Conservation (phyloP, 257 asterid species). For the Nicotiana sylvestris region DNA sequence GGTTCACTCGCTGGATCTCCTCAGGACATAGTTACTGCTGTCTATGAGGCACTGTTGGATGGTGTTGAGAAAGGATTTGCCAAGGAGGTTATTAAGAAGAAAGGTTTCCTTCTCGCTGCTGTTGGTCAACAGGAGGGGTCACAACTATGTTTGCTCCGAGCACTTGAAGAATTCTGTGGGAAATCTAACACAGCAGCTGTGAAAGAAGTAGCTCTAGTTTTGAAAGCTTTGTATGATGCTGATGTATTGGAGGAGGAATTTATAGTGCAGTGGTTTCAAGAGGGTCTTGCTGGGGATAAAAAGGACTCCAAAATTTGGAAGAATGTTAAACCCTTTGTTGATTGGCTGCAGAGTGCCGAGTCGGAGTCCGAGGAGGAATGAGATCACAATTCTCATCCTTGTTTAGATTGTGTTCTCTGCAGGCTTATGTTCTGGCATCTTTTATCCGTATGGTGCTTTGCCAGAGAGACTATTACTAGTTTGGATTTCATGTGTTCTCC, state of each 20-base stretch:
- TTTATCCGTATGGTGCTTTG: not conserved
- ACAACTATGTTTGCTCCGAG: constrained; percentile 11
- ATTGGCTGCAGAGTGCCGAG: constrained; percentile 34
- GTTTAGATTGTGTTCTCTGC: not conserved
- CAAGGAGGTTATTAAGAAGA: constrained; percentile 26
- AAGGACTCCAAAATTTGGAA: constrained; percentile 22
- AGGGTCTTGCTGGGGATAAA: constrained; percentile 13
- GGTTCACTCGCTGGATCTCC: constrained; percentile 10
- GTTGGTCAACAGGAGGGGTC: constrained; percentile 17
- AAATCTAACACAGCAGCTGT: constrained; percentile 18
- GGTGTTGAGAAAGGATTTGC: constrained; percentile 24
- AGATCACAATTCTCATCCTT: not conserved
- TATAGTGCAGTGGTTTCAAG: constrained; percentile 22
- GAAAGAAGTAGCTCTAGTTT: constrained; percentile 21
- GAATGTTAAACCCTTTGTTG: constrained; percentile 23
- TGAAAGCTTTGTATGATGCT: constrained; percentile 23
- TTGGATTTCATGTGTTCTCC: not conserved
- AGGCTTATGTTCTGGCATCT: not conserved
- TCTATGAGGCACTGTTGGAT: constrained; percentile 21
- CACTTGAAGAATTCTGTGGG: constrained; percentile 13
- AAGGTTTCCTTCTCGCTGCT: constrained; percentile 19
- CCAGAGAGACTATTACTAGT: not conserved
- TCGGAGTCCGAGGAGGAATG: constrained; percentile 28
- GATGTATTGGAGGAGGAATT: constrained; percentile 23
- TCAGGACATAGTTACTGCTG: constrained; percentile 22